phyloP scores from a whole-genome alignment of 768 basidiomycete species.

The Melanogaster broomeanus region DNA sequence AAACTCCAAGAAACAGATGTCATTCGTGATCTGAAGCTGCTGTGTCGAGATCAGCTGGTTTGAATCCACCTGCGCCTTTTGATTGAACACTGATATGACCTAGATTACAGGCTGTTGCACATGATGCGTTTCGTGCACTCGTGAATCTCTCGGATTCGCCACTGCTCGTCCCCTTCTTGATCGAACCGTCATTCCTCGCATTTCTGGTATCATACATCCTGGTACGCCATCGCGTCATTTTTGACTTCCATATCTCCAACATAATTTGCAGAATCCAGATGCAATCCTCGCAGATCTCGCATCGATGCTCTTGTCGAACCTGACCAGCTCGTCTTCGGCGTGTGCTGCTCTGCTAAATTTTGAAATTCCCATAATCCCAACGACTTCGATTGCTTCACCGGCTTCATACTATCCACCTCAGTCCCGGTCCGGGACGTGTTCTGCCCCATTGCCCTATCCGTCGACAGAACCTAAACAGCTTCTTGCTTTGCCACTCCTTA shows the following conservation, averaged over 20 bases:
- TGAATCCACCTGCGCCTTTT: slow-evolving; percentile 36
- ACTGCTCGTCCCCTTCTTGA: slow-evolving; percentile 61
- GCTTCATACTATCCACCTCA: slow-evolving; percentile 69
- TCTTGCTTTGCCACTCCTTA: slow-evolving; percentile 73
- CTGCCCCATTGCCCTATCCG: slow-evolving; percentile 73
- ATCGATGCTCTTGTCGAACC: slow-evolving; percentile 96
- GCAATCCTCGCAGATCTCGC: slow-evolving; percentile 92
- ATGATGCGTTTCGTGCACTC: slow-evolving; percentile 92
- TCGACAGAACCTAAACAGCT: slow-evolving; percentile 51
- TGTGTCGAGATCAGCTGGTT: slow-evolving; percentile 87
- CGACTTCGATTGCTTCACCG: slow-evolving; percentile 40
- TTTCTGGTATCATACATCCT: slow-evolving; percentile 91
- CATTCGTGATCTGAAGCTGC: slow-evolving; percentile 78
- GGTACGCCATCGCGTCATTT: slow-evolving; percentile 48
- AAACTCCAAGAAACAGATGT: slow-evolving; percentile 63
- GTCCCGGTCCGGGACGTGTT: slow-evolving; percentile 79
- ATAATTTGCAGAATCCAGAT: slow-evolving; percentile 69
- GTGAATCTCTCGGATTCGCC: slow-evolving; percentile 92
- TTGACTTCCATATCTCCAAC: slow-evolving; percentile 7
- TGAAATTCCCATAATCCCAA: slow-evolving; percentile 62
- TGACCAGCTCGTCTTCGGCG: slow-evolving; percentile 73
- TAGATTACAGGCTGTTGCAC: slow-evolving; percentile 70
- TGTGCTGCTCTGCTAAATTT: slow-evolving; percentile 65
- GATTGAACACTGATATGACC: slow-evolving; percentile 15
- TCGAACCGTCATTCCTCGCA: slow-evolving; percentile 69